A percentile compares a stretch with the other conserved stretches of the same genome.
Conservation (phyloP, 345 rosid species). For the Boechera stricta region DNA sequence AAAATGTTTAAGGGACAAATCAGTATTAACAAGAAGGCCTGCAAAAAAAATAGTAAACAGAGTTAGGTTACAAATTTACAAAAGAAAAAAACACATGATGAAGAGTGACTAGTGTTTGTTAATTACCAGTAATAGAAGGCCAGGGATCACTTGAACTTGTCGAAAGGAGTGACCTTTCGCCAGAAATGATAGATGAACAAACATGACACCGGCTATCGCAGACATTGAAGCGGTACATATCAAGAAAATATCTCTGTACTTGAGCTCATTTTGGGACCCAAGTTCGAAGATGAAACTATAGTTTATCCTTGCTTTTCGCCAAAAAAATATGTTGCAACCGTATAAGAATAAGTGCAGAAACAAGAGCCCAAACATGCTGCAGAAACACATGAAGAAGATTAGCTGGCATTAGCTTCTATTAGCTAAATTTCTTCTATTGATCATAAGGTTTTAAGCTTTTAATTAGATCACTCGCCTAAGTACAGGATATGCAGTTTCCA, state of each 20-base stretch:
- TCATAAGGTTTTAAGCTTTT: background rate
- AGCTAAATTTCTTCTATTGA: background rate
- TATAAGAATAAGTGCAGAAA: slow-evolving; percentile 88
- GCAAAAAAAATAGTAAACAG: slow-evolving; percentile 35
- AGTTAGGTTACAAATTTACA: background rate
- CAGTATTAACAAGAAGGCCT: slow-evolving; percentile 65
- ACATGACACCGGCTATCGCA: slow-evolving; percentile 76
- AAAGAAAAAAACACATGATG: background rate
- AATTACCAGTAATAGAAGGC: slow-evolving; percentile 76
- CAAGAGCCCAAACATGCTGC: slow-evolving; percentile 94
- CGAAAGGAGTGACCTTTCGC: slow-evolving; percentile 73
- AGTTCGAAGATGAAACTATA: slow-evolving; percentile 94
- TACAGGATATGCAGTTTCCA: slow-evolving; percentile 97
- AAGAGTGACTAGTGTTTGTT: slow-evolving; percentile 20
- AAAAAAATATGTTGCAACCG: slow-evolving; percentile 93
- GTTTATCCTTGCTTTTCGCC: slow-evolving; percentile 92
- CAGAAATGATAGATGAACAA: slow-evolving; percentile 74
- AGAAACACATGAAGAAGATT: slow-evolving; percentile 33
- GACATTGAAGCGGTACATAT: slow-evolving; percentile 81
- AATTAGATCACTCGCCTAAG: slow-evolving; percentile 69
- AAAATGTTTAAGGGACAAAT: slow-evolving; percentile 81
- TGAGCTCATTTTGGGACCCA: slow-evolving; percentile 78
- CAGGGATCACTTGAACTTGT: slow-evolving; percentile 91
- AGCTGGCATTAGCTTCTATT: slow-evolving; percentile 27
- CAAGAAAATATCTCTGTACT: slow-evolving; percentile 90